Evolutionary conservation across 352 stramenopile species (phyloP), one percentile per base, ranked within the genome.

Genomic region (Phytophthora kernoviae): DNA sequence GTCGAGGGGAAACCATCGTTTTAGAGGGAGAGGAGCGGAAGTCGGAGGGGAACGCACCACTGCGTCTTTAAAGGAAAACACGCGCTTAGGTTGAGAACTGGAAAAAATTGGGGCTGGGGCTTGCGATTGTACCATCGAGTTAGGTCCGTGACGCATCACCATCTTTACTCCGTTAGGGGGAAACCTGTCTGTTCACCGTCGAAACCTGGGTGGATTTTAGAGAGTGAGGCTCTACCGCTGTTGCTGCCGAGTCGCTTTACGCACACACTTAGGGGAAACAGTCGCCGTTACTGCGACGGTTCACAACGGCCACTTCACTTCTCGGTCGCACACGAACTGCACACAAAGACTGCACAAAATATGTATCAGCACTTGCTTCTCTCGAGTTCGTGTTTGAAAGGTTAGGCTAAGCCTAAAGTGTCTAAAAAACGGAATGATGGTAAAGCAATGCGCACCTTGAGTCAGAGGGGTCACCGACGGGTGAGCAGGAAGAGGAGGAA

Each of bases 61-160:
- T 4, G 48, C 64, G 68, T 77, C 68, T 39, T 71, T 71, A 34
- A 77, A 77, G 9, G 64, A 74, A 44, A 77, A 74, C 1, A 33
- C 51, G 20, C 42, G 41, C 56, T 66, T 74, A 0, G 46, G 26
- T 21, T 32, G 40, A 21, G 49, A 32, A 42, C 27, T 57, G 0
- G 54, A 32, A 7, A 57, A 44, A 14, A 50, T 54, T 22, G 68
- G 45, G 10, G 46, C 30, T 21, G 45, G 33, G 4, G 37, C 50
- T 47, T 58, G 51, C 41, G 51, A 44, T 33, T 9, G 47, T 11
- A 32, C 27, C 40, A 44, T 43, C 47, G 41, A 17, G 58, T 39
- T 62, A 47, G 44, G 24, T 30, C n/a, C n/a, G 32, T 40, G 52
- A 24, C 37, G 61, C 45, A 73, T 62, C n/a, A 71, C 57, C 68